Base-by-base conservation (phyloP, 164 flowering plant genomes). In the Magnolia changhungtana region DNA sequence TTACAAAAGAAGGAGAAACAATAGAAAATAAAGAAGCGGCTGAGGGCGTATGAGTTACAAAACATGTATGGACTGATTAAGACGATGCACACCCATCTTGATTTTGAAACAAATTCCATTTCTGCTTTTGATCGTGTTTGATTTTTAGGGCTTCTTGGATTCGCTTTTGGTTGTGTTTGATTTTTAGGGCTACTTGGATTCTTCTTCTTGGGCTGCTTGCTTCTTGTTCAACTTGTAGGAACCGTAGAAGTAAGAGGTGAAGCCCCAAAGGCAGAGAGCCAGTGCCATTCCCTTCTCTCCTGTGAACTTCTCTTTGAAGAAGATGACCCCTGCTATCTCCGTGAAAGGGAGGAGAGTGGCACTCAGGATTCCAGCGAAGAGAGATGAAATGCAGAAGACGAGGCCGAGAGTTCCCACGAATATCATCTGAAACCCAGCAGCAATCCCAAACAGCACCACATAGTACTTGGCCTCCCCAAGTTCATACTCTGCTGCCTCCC, bases 251-350 rank as follows among this genome's bases (percentile, higher is more conserved):
- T 73, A 78, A 4, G 80, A 78, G 24, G 69, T 29, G 50, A 78
- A 78, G 3, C 81, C 75, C 78, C 81, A 79, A 5, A 79, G 37
- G 9, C 74, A 70, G 16, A 78, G 52, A 10, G 67, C 75, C 67
- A 75, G 45, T 6, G 81, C 31, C 67, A 79, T 20, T 8, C 81
- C 81, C 19, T 79, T 79, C 72, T 79, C 81, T 21, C 69, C 71
- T 4, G 21, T 75, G 74, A 79, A 79, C 50, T 71, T 75, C 67
- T 79, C 81, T 11, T 75, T 9, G 66, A 7, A 79, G 63, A 65
- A 52, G 8, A 75, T 18, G 20, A 79, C 65, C 10, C 72, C 78
- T 0, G 67, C 58, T 4, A 79, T 29, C 65, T 71, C 61, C 21
- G 71, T 73, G 18, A 75, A 7, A 1, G 81, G 81, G 10, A 79